phyloP scores from a whole-genome alignment of 106 monocot species.

The Allium cepa region DNA sequence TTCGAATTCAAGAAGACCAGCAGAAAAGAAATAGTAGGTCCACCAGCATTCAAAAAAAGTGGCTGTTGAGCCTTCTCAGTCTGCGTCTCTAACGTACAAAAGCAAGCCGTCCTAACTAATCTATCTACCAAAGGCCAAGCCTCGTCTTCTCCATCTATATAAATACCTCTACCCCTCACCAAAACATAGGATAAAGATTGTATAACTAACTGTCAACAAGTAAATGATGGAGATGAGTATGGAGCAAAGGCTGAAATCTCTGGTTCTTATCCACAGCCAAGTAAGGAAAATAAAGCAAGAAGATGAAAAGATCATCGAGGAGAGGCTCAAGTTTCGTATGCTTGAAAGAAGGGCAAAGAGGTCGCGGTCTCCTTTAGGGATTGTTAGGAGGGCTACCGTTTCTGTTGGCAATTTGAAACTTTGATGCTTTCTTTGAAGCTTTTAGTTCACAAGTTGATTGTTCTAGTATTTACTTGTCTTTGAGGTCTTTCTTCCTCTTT shows the following conservation, averaged over 20 bases:
- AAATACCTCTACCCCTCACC: not conserved
- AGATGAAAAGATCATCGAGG: constrained; percentile 15
- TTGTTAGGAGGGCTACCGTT: constrained; percentile 8
- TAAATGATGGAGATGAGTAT: not conserved
- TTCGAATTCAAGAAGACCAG: too few relatives aligned
- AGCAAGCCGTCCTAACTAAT: constrained; percentile 1
- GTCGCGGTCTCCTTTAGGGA: constrained; percentile 39
- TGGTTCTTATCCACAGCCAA: constrained; percentile 22
- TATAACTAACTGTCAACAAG: not conserved
- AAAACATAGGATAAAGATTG: not conserved
- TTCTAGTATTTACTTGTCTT: not conserved
- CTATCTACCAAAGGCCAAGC: not conserved
- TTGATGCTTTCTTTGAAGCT: not conserved
- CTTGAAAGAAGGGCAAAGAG: constrained; percentile 14
- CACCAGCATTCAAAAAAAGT: too few relatives aligned
- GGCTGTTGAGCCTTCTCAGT: too few relatives aligned
- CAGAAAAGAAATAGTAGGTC: too few relatives aligned
- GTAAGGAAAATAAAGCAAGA: constrained; percentile 33
- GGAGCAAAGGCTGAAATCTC: constrained; percentile 1
- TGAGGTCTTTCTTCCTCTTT: not conserved
- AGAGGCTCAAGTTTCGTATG: constrained; percentile 12
- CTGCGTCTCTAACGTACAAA: not conserved
- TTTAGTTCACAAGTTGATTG: not conserved
- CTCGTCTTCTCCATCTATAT: not conserved
- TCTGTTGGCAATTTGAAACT: constrained; percentile 15